Evolutionary conservation across 441 rosid genomes (phyloP).

Genomic region (Gossypium laxum): DNA sequence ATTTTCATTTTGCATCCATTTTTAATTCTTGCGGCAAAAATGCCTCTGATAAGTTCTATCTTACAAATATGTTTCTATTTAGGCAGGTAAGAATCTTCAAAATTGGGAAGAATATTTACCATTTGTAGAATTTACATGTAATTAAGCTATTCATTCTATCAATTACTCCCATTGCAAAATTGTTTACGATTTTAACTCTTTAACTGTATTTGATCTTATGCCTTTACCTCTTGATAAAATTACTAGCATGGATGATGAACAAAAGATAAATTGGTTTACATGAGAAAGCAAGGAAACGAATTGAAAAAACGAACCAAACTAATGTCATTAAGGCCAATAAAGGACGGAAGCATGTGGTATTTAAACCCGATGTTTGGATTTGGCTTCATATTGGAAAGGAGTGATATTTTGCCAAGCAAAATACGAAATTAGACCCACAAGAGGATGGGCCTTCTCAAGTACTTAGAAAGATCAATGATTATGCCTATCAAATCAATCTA

Average conservation of each 20-base stretch:
- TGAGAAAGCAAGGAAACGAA: not conserved
- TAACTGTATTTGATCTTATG: not conserved
- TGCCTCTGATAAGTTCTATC: not conserved
- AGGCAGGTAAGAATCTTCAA: not conserved
- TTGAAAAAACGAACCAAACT: not conserved
- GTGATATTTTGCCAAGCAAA: not conserved
- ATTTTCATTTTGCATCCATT: not conserved
- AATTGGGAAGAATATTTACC: not conserved
- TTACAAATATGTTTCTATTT: not conserved
- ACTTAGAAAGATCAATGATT: not conserved
- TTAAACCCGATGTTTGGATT: not conserved
- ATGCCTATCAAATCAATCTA: not conserved
- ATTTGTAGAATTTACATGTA: not conserved
- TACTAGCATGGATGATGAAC: not conserved
- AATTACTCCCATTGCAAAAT: not conserved
- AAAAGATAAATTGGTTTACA: not conserved
- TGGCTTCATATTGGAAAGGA: not conserved
- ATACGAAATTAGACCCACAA: not conserved
- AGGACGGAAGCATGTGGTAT: not conserved
- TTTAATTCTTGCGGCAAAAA: not conserved
- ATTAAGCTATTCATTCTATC: not conserved
- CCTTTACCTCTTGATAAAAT: not conserved
- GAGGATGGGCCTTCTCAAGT: not conserved
- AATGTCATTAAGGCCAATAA: not conserved
- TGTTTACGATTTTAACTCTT: not conserved